Evolutionary conservation across 139 green algal genomes (phyloP).

Genomic region (Volvox reticuliferus): DNA sequence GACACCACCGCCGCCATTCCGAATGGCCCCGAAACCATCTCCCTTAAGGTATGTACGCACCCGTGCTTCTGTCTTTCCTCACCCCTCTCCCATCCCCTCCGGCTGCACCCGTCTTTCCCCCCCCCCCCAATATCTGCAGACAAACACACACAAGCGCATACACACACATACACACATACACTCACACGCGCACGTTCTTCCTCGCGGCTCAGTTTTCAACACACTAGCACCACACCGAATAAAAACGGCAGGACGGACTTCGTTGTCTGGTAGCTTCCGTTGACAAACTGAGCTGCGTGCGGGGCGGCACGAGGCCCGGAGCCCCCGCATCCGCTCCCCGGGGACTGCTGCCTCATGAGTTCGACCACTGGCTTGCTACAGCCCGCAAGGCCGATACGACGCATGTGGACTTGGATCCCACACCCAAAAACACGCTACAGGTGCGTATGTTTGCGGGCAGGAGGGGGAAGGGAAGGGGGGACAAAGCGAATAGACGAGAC

Average conservation of each 20-base stretch:
- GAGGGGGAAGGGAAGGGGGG: not conserved
- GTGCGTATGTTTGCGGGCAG: not conserved
- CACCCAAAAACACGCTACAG: conserved; percentile 21
- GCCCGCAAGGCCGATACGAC: not conserved
- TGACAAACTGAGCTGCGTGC: conserved; percentile 47
- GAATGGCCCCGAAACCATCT: not conserved
- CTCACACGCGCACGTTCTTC: no score
- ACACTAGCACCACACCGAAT: no score
- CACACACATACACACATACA: no score
- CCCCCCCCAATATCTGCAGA: no score
- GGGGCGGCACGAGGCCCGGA: conserved; percentile 21
- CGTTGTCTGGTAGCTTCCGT: not conserved
- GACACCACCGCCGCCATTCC: not conserved
- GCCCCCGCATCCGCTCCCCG: not conserved
- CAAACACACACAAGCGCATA: no score
- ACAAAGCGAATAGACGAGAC: no score
- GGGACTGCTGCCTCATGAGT: conserved; percentile 45
- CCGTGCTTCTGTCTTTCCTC: no score
- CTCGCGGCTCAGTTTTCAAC: no score
- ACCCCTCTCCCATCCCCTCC: no score
- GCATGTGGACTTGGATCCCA: not conserved
- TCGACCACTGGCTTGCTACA: conserved; percentile 39
- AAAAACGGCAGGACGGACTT: not conserved
- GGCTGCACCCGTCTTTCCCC: not conserved
- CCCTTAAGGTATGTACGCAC: conserved; percentile 14